Conservation (phyloP, 768 basidiomycete genomes). For the Steccherinum ochraceum region DNA sequence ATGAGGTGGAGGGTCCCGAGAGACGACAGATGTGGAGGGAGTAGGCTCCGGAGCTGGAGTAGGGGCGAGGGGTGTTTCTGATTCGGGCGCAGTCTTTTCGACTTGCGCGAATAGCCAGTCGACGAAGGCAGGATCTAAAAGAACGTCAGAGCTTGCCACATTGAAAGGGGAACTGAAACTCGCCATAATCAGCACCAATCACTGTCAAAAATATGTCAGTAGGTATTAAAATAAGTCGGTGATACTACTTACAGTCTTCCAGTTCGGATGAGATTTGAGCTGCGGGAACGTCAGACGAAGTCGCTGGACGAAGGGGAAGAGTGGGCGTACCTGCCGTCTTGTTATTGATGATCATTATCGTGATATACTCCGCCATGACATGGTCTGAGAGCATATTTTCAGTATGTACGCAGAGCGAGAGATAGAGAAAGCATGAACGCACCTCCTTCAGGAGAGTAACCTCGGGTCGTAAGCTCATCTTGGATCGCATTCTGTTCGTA, state of each 20-base stretch:
- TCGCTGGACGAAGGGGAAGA: neutral
- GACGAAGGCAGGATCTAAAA: constrained; percentile 72
- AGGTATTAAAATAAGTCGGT: constrained; percentile 1
- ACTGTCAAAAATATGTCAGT: constrained; percentile 26
- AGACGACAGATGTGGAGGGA: constrained; percentile 27
- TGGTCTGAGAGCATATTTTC: constrained; percentile 44
- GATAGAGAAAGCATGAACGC: constrained; percentile 18
- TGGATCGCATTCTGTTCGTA: constrained; percentile 61
- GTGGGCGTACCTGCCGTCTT: constrained; percentile 62
- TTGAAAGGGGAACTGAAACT: constrained; percentile 15
- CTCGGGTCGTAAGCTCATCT: constrained; percentile 70
- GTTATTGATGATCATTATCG: constrained; percentile 92
- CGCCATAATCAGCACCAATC: constrained; percentile 82
- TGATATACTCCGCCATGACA: constrained; percentile 92
- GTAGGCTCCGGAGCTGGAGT: constrained; percentile 27
- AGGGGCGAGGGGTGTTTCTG: constrained; percentile 30
- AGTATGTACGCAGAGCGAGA: constrained; percentile 10
- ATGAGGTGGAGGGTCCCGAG: constrained; percentile 24
- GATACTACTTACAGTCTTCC: constrained; percentile 55
- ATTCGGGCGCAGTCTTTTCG: constrained; percentile 56
- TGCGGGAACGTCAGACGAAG: constrained; percentile 23
- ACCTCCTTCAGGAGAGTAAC: constrained; percentile 75
- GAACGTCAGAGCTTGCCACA: constrained; percentile 11
- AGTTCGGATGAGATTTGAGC: constrained; percentile 87
- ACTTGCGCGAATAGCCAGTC: constrained; percentile 86